Percentiles rank a stretch among this genome's conserved stretches.
Evolutionary conservation across 2,329 filamentous ascomycete species (phyloP).

Genomic region (Juglanconis oblonga): DNA sequence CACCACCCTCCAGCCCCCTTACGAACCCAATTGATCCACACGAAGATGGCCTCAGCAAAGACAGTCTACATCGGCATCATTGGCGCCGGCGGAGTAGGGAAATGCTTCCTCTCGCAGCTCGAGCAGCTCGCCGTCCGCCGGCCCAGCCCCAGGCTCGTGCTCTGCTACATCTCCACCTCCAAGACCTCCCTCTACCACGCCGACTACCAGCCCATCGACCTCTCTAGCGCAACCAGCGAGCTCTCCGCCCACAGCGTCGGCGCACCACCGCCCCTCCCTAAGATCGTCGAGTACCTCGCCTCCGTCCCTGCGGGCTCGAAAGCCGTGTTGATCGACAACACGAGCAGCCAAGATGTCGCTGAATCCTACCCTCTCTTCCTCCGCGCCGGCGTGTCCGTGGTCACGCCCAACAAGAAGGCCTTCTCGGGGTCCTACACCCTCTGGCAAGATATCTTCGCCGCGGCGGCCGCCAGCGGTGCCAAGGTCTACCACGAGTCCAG

Average conservation of each 20-base stretch:
- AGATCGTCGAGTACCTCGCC: constrained; percentile 75
- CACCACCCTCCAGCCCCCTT: not conserved
- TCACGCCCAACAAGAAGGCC: constrained; percentile 98
- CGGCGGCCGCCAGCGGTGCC: constrained; percentile 67
- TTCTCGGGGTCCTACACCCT: constrained; percentile 79
- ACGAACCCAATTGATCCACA: not conserved
- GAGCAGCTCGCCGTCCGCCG: constrained; percentile 63
- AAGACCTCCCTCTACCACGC: constrained; percentile 75
- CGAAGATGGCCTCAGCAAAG: constrained; percentile 27
- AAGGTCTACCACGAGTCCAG: constrained; percentile 94
- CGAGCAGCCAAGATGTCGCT: constrained; percentile 83
- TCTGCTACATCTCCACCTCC: constrained; percentile 84
- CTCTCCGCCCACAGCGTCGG: constrained; percentile 13
- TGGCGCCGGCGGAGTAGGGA: constrained; percentile 86
- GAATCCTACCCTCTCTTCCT: constrained; percentile 80
- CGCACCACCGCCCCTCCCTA: constrained; percentile 62
- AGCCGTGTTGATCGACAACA: constrained; percentile 90
- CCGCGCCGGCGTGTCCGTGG: constrained; percentile 78
- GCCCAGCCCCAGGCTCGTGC: constrained; percentile 66
- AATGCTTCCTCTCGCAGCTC: constrained; percentile 84
- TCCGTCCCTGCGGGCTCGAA: constrained; percentile 64
- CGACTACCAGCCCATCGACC: constrained; percentile 66
- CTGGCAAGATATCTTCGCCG: constrained; percentile 83
- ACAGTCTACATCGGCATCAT: constrained; percentile 43
- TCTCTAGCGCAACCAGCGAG: constrained; percentile 29